Evolutionary conservation across 768 basidiomycete genomes (phyloP).

Genomic region (Leccinum longicurvipes): DNA sequence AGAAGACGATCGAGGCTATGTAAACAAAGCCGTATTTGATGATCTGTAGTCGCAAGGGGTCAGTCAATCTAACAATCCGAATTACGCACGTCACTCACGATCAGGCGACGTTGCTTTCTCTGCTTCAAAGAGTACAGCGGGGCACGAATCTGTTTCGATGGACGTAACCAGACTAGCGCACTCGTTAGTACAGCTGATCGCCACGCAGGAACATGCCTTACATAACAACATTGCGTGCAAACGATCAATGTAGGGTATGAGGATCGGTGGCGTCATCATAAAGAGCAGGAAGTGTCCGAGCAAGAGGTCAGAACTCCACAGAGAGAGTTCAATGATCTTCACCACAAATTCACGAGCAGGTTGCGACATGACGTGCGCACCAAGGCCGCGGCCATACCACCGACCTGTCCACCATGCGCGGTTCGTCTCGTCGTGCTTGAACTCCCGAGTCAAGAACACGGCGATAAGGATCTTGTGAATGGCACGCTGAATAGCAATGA

Average conservation of each 20-base stretch:
- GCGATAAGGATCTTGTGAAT: conserved; percentile 93
- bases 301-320: conserved; percentile 95
- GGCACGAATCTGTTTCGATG: conserved; percentile 90
- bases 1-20: conserved; percentile 59
- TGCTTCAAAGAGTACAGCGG: conserved; percentile 90
- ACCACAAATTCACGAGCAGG: conserved; percentile 96
- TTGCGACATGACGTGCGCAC: conserved; percentile 91
- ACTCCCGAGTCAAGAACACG: conserved; percentile 93
- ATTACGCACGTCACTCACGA: conserved; percentile 49
- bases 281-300: conserved; percentile 85
- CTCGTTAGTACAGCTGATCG: conserved; percentile 13
- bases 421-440: conserved; percentile 99
- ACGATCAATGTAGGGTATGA: conserved; percentile 90
- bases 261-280: conserved; percentile 82
- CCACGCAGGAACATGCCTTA: conserved; percentile 34
- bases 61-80: conserved; percentile 4
- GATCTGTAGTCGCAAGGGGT: conserved; percentile 43
- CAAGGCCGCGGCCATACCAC: conserved; percentile 95
- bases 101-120: conserved; percentile 84
- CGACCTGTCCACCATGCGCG: conserved; percentile 98
- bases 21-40: conserved; percentile 84
- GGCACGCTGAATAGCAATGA: conserved; percentile 88
- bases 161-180: conserved; percentile 83
- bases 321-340: conserved; percentile 93
- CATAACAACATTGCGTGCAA: conserved; percentile 89